These are phyloP conservation scores for Penicillium nordicum DNA, from an alignment of 2,329 filamentous ascomycete species.

Conservation along the genomic window DNA sequence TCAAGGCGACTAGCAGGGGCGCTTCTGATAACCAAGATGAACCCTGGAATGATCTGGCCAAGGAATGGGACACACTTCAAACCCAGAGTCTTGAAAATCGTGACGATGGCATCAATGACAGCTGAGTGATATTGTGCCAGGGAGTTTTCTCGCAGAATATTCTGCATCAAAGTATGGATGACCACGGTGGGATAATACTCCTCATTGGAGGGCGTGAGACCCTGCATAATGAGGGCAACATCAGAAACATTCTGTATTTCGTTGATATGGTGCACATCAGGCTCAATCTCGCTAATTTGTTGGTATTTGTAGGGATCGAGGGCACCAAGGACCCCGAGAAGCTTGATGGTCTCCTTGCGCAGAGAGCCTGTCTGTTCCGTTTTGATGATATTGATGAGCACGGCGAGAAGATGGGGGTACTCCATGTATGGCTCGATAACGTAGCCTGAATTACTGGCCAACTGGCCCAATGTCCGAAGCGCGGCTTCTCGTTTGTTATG, in stretches of 20 bases:
- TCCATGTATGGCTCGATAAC: constrained; percentile 95
- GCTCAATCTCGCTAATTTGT: constrained; percentile 84
- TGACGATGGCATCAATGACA: constrained; percentile 97
- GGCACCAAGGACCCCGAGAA: constrained; percentile 92
- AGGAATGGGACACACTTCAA: constrained; percentile 95
- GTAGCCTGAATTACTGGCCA: constrained; percentile 95
- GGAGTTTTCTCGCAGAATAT: constrained; percentile 84
- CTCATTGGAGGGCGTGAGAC: constrained; percentile 91
- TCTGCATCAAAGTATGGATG: constrained; percentile 86
- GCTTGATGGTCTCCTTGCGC: constrained; percentile 89
- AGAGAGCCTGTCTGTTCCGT: constrained; percentile 83
- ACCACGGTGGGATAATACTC: constrained; percentile 98
- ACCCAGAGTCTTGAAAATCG: constrained; percentile 93
- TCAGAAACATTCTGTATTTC: constrained; percentile 75
- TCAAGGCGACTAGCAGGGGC: constrained; percentile 76
- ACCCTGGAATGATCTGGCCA: constrained; percentile 89
- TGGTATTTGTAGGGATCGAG: constrained; percentile 93
- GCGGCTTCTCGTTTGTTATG: constrained; percentile 87
- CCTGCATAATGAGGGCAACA: constrained; percentile 96
- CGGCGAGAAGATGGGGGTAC: constrained; percentile 87
- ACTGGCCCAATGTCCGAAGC: constrained; percentile 81
- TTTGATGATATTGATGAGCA: constrained; percentile 90
- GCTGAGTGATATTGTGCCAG: constrained; percentile 86
- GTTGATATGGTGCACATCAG: constrained; percentile 70
- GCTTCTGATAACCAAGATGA: constrained; percentile 81